Evolutionary conservation across 176 grass and related monocot genomes (phyloP), one percentile per base, ranked within the genome.

Genomic region (Oryza nivara): DNA sequence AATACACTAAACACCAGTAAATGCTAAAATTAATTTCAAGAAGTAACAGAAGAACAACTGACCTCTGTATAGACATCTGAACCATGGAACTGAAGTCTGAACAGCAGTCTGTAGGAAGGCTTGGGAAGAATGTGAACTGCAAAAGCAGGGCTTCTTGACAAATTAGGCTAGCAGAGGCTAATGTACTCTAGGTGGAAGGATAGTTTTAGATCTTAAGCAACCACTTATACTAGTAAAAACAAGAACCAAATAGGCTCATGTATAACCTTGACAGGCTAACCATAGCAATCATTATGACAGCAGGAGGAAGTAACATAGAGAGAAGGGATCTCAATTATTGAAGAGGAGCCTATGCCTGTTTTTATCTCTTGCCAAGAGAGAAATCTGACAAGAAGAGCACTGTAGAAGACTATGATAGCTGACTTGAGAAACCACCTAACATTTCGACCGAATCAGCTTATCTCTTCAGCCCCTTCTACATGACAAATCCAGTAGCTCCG

Each of bases 311-410:
- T 52, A 26, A 72, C 30, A 77, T 32, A 47, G 78, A 89, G 20
- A 89, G n/a, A 77, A 51, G 72, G 65, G 41, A 82, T 67, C 88
- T 86, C 83, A 86, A 86, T 90, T 72, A 82, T 78, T 90, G 72
- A 81, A 43, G 80, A 54, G 34, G 81, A 52, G 32, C 65, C 22
- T 46, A 17, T 45, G 38, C 9, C 45, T 75, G 84, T n/a, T 89
- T 88, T 80, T 75, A 38, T 70, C 64, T 74, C 68, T 22, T 38
- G 40, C 69, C 70, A 70, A 61, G 17, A 38, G 26, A 72, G 12
- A 65, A 70, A 67, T 75, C 76, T 51, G 40, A 81, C 61, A 70
- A 51, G 64, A 5, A 85, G 26, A 68, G 26, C 40, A 70, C 65
- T 69, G 40, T 64, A 65, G 15, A 75, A 65, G 72, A 89, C 17